Evolutionary conservation across 805 yeast genomes (phyloP), one percentile per base, ranked within the genome.

Genomic region (Candida yuanshanica): DNA sequence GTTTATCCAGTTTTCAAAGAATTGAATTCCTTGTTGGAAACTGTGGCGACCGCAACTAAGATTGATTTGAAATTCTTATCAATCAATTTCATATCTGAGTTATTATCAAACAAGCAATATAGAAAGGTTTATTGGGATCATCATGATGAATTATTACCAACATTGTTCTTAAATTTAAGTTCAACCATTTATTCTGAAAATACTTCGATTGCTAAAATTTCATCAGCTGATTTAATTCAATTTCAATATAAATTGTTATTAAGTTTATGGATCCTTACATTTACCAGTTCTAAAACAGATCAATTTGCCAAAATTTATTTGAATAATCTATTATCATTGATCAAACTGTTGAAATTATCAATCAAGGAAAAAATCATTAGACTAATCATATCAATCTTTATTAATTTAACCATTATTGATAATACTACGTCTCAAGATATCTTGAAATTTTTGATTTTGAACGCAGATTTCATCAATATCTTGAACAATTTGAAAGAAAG

Each of bases 281-380:
- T 91, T 66, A 82, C 77, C 59, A 62, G 50, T 52, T 47, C 72
- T 62, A 47, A 68, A 74, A 51, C 74, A 69, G 45, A 65, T 64
- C 53, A 72, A 65, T 50, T 86, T 66, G 64, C 77, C 69, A n/a
- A 75, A 66, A 46, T 64, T 74, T 56, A 74, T 75, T 41, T 80
- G 68, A 36, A 69, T 56, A 61, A 71, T 73, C 65, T 70, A 47
- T 55, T 55, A 40, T 62, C 53, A 47, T 66, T 60, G 55, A 62
- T 75, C 46, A 63, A 64, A 31, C 70, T 86, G 36, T 77, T 89
- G 22, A 85, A 83, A 58, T 77, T 79, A 43, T 86, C 96, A 2
- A 85, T 91, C 50, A 93, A 93, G 68, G 95, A 90, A 65, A 93
- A 93, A 68, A 79, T 93, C 41, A 84, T 88, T 24, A 75, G 99